Conservation (phyloP, 345 rosid species). For the Anacardium occidentale region DNA sequence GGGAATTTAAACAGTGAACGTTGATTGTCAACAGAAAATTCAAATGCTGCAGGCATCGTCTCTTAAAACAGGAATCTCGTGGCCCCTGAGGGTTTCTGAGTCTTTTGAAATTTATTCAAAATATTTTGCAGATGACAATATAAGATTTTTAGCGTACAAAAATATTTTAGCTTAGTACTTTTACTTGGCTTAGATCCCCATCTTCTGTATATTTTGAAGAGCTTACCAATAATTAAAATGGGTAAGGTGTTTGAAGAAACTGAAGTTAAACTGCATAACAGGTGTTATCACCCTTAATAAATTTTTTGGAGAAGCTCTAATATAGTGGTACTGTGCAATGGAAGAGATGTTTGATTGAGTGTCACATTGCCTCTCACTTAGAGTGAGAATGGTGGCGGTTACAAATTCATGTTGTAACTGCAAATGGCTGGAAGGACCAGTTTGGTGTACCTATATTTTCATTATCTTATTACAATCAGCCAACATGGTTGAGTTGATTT, state of each 20-base stretch:
- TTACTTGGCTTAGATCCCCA: constrained; percentile 5
- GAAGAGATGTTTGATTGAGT: neutral
- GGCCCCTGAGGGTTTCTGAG: neutral
- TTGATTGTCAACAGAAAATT: constrained; percentile 1
- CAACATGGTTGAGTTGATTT: neutral
- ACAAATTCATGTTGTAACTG: too few relatives aligned
- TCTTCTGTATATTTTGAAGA: neutral
- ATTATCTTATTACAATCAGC: neutral
- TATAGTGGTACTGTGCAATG: neutral
- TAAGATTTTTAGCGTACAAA: neutral
- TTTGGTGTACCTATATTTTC: neutral
- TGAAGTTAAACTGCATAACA: neutral
- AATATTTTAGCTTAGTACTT: neutral
- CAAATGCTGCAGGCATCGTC: neutral
- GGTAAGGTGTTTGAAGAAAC: neutral
- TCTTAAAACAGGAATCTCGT: neutral
- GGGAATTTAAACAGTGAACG: constrained; percentile 5
- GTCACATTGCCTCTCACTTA: constrained; percentile 1
- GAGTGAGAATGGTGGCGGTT: neutral
- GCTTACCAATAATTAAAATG: neutral
- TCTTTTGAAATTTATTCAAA: neutral
- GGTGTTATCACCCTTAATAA: neutral
- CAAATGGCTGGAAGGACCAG: constrained; percentile 6
- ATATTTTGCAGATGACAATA: too few relatives aligned
- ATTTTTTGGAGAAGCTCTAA: neutral